A percentile compares a stretch with the other conserved stretches of the same genome.
These are phyloP conservation scores for Penicillium vulpinum DNA, from an alignment of 2,329 filamentous ascomycete species.

Conservation along the genomic window DNA sequence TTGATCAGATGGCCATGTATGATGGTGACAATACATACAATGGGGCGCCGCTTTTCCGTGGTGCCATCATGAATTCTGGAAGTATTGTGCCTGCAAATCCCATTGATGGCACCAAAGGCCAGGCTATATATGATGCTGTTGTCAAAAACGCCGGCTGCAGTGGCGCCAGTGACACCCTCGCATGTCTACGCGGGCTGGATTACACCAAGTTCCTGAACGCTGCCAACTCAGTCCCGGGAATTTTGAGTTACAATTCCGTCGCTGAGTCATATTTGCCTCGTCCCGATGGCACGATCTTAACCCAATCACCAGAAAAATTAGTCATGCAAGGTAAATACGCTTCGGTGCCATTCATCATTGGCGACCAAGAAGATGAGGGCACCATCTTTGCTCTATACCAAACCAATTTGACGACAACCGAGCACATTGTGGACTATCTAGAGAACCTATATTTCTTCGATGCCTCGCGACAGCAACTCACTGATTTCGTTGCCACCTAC, in stretches of 20 bases:
- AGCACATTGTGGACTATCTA: slow-evolving; percentile 63
- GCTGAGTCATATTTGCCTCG: slow-evolving; percentile 73
- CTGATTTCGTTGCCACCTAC: slow-evolving; percentile 63
- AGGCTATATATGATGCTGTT: slow-evolving; percentile 55
- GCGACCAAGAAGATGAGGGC: slow-evolving; percentile 78
- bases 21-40: slow-evolving; percentile 73
- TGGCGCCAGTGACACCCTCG: slow-evolving; percentile 44
- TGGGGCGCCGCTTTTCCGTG: slow-evolving; percentile 71
- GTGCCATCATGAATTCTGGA: slow-evolving; percentile 75
- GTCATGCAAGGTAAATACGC: slow-evolving; percentile 56
- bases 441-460: slow-evolving; percentile 59
- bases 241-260: slow-evolving; percentile 67
- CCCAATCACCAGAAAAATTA: slow-evolving; percentile 63
- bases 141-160: slow-evolving; percentile 50
- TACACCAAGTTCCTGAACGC: slow-evolving; percentile 59
- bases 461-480: slow-evolving; percentile 54
- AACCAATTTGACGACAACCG: slow-evolving; percentile 63
- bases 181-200: slow-evolving; percentile 49
- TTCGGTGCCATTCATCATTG: slow-evolving; percentile 64
- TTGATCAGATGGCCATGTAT: slow-evolving; percentile 74
- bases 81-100: slow-evolving; percentile 61
- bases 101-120: slow-evolving; percentile 66
- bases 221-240: slow-evolving; percentile 67
- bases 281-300: slow-evolving; percentile 65
- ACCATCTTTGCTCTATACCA: slow-evolving; percentile 73